phyloP scores from a whole-genome alignment of 306 rosid species.

The Oxytropis ochrocephala region DNA sequence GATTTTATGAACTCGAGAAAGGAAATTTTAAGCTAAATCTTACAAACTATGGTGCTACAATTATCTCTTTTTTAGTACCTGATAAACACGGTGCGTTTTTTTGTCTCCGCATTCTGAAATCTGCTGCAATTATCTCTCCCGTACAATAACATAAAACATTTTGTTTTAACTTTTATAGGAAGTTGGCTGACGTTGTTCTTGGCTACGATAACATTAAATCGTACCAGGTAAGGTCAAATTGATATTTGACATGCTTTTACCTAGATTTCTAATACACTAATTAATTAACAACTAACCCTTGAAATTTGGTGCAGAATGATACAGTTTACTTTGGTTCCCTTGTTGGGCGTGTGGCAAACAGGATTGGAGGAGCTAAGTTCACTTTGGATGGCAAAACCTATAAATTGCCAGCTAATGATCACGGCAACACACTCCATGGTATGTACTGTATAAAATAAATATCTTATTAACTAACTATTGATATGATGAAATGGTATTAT shows the following conservation, averaged over 20 bases:
- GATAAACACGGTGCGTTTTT: conserved; percentile 29
- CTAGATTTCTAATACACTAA: too few relatives aligned
- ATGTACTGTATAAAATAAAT: not conserved
- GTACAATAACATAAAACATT: not conserved
- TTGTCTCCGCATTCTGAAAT: not conserved
- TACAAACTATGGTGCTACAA: conserved; percentile 36
- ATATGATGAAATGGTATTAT: too few relatives aligned
- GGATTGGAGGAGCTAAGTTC: conserved; percentile 38
- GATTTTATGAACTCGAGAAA: conserved; percentile 16
- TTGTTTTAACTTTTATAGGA: not conserved
- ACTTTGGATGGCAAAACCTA: conserved; percentile 30
- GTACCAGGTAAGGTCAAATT: conserved; percentile 20
- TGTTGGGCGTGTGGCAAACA: conserved; percentile 43
- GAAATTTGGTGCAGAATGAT: conserved; percentile 28
- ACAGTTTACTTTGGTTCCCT: conserved; percentile 27
- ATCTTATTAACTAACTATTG: too few relatives aligned
- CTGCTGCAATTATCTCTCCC: too few relatives aligned
- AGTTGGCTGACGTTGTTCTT: conserved; percentile 32
- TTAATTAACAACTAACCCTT: too few relatives aligned
- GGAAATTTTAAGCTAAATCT: conserved; percentile 18
- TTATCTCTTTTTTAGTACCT: conserved; percentile 20
- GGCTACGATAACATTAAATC: conserved; percentile 27
- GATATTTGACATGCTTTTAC: too few relatives aligned
- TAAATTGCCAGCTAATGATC: conserved; percentile 37
- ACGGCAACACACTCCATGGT: conserved; percentile 35